These are phyloP conservation scores for Pseudogymnoascus sp. DNA, from an alignment of 2,329 filamentous ascomycete species.

Conservation along the genomic window DNA sequence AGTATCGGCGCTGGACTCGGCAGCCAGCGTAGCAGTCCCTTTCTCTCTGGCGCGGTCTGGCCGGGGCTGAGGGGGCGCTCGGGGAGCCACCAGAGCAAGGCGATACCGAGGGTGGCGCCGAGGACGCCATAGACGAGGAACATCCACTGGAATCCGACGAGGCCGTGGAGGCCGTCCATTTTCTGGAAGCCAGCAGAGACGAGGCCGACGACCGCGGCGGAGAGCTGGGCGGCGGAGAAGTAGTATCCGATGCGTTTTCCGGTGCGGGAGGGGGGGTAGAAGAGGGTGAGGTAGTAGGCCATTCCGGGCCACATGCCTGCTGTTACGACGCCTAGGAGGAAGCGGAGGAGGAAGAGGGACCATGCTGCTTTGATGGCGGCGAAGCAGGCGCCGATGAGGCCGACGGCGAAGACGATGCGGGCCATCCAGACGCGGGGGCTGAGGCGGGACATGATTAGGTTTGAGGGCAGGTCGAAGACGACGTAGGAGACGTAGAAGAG, in stretches of 20 bases:
- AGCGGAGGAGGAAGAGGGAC: constrained; percentile 62
- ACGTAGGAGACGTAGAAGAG: constrained; percentile 92
- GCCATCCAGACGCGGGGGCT: constrained; percentile 89
- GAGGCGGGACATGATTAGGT: constrained; percentile 77
- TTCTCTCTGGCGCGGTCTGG: constrained; percentile 33
- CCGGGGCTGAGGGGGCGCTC: constrained; percentile 72
- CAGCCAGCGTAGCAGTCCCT: constrained; percentile 53
- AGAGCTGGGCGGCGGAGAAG: constrained; percentile 82
- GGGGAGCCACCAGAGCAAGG: constrained; percentile 82
- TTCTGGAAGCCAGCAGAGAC: constrained; percentile 87
- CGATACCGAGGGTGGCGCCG: constrained; percentile 61
- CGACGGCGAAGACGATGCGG: constrained; percentile 79
- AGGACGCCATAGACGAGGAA: constrained; percentile 79
- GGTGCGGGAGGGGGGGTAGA: constrained; percentile 80
- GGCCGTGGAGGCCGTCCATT: constrained; percentile 70
- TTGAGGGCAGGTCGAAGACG: constrained; percentile 80
- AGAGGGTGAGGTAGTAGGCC: constrained; percentile 85
- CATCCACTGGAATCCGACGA: constrained; percentile 88
- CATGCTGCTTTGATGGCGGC: constrained; percentile 73
- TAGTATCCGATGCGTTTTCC: constrained; percentile 85
- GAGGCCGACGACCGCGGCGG: constrained; percentile 78
- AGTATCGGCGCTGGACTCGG: constrained; percentile 64
- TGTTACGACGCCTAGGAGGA: constrained; percentile 78
- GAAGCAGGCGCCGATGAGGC: constrained; percentile 75
- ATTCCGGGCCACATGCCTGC: constrained; percentile 95